Evolutionary conservation across 768 basidiomycete genomes (phyloP).

Genomic region (Serendipita vermifera): DNA sequence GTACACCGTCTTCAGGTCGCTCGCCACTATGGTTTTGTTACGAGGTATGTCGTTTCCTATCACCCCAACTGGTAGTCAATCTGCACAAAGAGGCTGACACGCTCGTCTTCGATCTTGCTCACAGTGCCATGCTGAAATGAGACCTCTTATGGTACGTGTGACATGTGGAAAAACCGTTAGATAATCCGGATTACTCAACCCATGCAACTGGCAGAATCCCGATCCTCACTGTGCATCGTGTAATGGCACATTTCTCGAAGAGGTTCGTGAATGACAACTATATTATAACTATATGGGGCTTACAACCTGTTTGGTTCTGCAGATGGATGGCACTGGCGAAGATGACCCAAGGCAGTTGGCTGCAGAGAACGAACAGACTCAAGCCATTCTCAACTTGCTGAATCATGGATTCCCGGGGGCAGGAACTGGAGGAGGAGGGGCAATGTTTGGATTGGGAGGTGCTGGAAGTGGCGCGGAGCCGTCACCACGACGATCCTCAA

Average conservation of each 20-base stretch:
- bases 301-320: background rate
- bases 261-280: constrained; percentile 26
- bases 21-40: constrained; percentile 12
- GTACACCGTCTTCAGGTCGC: background rate
- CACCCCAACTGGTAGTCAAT: background rate
- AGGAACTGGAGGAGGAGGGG: too few species aligned
- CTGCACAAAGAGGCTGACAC: background rate
- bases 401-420: too few species aligned
- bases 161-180: constrained; percentile 15
- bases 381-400: background rate
- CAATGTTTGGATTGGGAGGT: too few species aligned
- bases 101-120: background rate
- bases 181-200: constrained; percentile 9
- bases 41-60: constrained; percentile 7
- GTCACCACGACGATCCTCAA: too few species aligned
- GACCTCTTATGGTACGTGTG: constrained; percentile 58
- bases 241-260: constrained; percentile 70
- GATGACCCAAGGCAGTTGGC: background rate
- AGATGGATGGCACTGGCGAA: constrained; percentile 5
- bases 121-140: constrained; percentile 81
- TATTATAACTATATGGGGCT: background rate
- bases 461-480: too few species aligned
- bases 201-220: constrained; percentile 43
- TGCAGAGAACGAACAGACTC: background rate
- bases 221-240: constrained; percentile 78